Evolutionary conservation across 352 stramenopile species (phyloP).

Genomic region (Globisporangium camurandrum): DNA sequence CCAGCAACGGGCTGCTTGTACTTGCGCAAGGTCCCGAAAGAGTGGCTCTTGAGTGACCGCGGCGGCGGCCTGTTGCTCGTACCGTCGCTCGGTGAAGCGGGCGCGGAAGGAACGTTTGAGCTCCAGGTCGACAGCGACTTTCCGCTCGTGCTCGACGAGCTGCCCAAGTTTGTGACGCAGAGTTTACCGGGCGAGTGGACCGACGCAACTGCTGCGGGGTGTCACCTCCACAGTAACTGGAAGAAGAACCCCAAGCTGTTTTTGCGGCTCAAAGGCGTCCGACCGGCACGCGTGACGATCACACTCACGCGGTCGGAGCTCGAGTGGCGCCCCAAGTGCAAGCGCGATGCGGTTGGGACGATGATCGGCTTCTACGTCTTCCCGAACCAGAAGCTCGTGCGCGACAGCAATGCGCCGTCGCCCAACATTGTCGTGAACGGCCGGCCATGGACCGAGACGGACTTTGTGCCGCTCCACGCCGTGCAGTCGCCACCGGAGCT

Average conservation of each 20-base stretch:
- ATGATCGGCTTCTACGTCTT: conserved; percentile 91
- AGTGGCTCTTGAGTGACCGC: conserved; percentile 43
- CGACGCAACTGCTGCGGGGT: conserved; percentile 46
- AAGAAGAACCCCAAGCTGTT: conserved; percentile 85
- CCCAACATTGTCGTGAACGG: conserved; percentile 56
- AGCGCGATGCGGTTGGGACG: conserved; percentile 72
- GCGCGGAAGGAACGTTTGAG: conserved; percentile 66
- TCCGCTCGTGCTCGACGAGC: conserved; percentile 49
- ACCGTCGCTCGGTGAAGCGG: conserved; percentile 66
- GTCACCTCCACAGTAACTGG: conserved; percentile 79
- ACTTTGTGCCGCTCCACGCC: conserved; percentile 74
- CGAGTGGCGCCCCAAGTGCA: conserved; percentile 77
- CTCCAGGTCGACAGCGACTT: conserved; percentile 85
- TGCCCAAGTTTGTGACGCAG: conserved; percentile 56
- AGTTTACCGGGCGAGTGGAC: conserved; percentile 78
- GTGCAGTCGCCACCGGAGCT: conserved; percentile 65
- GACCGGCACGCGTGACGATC: conserved; percentile 68
- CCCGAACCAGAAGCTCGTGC: conserved; percentile 32
- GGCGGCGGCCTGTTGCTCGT: conserved; percentile 63
- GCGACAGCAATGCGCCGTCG: conserved; percentile 23
- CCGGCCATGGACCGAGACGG: conserved; percentile 68
- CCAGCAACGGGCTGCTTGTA: conserved; percentile 48
- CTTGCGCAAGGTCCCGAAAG: conserved; percentile 53
- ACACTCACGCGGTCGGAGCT: conserved; percentile 73
- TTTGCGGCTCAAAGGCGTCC: conserved; percentile 61